A percentile compares a stretch with the other conserved stretches of the same genome.
Conservation (phyloP, 2,329 filamentous ascomycete genomes). For the Rugonectria rugulosa region DNA sequence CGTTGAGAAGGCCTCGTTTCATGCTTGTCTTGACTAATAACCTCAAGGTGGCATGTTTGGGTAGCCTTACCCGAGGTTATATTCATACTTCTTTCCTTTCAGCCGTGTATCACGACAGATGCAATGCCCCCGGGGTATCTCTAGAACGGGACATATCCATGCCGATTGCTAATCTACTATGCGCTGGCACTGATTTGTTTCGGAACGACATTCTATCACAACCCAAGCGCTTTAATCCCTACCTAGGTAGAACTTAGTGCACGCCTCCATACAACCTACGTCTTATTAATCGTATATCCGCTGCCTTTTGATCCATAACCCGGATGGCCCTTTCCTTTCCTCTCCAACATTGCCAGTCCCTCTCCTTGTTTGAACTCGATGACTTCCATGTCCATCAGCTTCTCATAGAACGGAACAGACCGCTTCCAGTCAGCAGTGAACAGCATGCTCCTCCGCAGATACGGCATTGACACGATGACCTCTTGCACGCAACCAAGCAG, state of each 20-base stretch:
- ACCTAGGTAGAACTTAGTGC: no score
- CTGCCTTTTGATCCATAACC: slow-evolving; percentile 21
- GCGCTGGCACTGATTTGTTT: neutral
- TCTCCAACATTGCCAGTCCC: slow-evolving; percentile 39
- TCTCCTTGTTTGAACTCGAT: slow-evolving; percentile 29
- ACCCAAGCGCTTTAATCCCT: neutral
- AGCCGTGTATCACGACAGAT: no score
- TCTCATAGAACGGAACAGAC: slow-evolving; percentile 45
- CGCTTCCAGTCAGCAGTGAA: slow-evolving; percentile 48
- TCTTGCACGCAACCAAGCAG: slow-evolving; percentile 65
- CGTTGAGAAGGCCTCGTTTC: slow-evolving; percentile 2
- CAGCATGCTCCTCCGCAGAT: slow-evolving; percentile 62
- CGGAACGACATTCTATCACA: neutral
- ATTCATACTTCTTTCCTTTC: slow-evolving; percentile 4
- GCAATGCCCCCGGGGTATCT: no score
- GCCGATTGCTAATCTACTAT: neutral
- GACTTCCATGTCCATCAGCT: slow-evolving; percentile 42
- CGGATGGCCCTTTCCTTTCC: slow-evolving; percentile 35
- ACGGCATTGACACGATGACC: slow-evolving; percentile 57
- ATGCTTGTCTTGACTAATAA: neutral
- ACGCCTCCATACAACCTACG: no score
- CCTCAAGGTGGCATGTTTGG: slow-evolving; percentile 8
- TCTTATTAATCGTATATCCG: slow-evolving; percentile 6
- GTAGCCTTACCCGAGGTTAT: slow-evolving; percentile 14
- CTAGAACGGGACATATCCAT: neutral